Base-by-base conservation (phyloP, 129 eudicot genomes). In the Oenanthe sinensis region DNA sequence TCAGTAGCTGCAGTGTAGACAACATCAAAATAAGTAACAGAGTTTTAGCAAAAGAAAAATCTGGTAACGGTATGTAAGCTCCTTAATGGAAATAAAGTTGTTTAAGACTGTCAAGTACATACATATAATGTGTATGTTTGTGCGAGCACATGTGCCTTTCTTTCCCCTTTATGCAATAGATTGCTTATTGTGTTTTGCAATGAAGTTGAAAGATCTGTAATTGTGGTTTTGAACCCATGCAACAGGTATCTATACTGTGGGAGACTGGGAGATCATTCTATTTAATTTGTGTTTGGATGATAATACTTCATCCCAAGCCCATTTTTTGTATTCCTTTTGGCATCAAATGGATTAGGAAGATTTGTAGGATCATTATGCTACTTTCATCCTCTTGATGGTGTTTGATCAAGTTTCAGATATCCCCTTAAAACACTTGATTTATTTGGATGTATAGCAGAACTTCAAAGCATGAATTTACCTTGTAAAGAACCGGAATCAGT, bases 11-110 rank as follows among this genome's bases (percentile, higher is more conserved):
- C 43, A 81, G 74, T 75, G 77, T 65, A 19, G 87, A 85, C 48
- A 74, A 78, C 65, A 69, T 77, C 52, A 75, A 75, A 54, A 52
- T 77, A 30, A 74, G 78, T 46, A 76, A 76, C 81, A 75, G 88
- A 70, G 75, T 79, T 52, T 60, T 79, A 39, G 68, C 80, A 46
- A 81, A 48, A 50, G 75, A 17, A 75, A 81, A 79, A 72, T 80
- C 71, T 75, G 72, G 85, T 80, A 39, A 82, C 75, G 89, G 93
- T 87, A 79, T 48, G 85, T 74, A 44, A 69, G 58, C 39, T 77
- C 15, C 47, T 77, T 55, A 24, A 19, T 30, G 49, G 11, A 77
- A 40, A 58, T 46, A 26, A 39, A 22, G 52, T 40, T 55, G 17
- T 58, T 39, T 40, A 13, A 16, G 48, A 69, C 55, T 72, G 54